These are phyloP conservation scores for Neurospora sp. DNA, from an alignment of 495 filamentous ascomycete genomes.

Conservation along the genomic window DNA sequence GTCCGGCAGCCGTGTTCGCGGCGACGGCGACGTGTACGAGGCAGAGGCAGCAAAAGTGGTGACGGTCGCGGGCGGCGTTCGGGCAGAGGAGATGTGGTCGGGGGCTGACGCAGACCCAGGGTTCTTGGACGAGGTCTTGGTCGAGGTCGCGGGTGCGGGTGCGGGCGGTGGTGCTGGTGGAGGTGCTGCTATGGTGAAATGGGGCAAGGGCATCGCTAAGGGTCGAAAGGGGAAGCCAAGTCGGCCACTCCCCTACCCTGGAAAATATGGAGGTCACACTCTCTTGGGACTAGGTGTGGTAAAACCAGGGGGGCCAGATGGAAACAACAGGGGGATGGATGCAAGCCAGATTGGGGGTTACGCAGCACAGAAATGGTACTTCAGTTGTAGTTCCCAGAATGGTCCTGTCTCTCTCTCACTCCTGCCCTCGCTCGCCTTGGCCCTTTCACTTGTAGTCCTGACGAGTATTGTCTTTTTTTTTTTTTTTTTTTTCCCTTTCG, in stretches of 20 bases:
- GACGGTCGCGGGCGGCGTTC: conserved; percentile 5
- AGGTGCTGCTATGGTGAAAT: conserved; percentile 8
- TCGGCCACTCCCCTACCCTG: neutral
- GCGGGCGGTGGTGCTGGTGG: neutral
- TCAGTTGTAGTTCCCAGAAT: neutral
- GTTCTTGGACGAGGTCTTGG: conserved; percentile 4
- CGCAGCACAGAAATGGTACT: neutral
- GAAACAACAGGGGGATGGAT: neutral
- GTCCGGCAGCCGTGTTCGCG: conserved; percentile 6
- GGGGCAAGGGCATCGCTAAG: conserved; percentile 21
- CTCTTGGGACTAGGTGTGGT: neutral
- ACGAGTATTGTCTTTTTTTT: neutral
- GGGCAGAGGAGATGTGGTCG: conserved; percentile 1
- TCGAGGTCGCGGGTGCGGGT: conserved; percentile 7
- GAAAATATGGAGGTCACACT: neutral
- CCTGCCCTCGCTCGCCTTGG: neutral
- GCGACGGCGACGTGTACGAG: conserved; percentile 12
- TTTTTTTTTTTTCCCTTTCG: neutral
- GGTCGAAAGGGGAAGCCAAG: neutral
- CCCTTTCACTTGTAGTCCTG: neutral
- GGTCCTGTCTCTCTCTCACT: neutral
- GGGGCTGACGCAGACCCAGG: neutral
- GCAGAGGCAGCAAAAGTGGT: conserved; percentile 1
- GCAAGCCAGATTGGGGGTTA: neutral
- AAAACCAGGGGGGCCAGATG: neutral